A percentile compares a stretch with the other conserved stretches of the same genome.
phyloP scores from a whole-genome alignment of 352 stramenopile genomes.

The Pythium inflatum region DNA sequence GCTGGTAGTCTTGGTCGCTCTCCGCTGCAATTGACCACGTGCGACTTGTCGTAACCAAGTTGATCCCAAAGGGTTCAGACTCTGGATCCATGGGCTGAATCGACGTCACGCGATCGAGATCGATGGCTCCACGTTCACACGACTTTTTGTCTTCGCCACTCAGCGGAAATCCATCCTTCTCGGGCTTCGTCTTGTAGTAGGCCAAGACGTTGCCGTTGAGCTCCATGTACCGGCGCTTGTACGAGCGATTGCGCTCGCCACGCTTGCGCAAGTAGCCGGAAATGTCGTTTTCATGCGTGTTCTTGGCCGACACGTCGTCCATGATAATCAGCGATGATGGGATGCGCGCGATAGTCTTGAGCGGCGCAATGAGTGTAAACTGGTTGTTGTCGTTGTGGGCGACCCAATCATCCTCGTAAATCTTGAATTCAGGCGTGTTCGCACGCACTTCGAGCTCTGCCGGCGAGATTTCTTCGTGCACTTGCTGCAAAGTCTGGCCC shows the following conservation, averaged over 20 bases:
- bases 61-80: conserved; percentile 73
- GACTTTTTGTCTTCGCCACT: conserved; percentile 76
- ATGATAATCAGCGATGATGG: conserved; percentile 72
- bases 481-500: conserved; percentile 71
- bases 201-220: conserved; percentile 69
- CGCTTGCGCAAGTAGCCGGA: conserved; percentile 81
- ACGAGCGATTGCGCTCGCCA: conserved; percentile 82
- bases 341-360: conserved; percentile 83
- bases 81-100: conserved; percentile 74
- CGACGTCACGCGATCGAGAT: conserved; percentile 80
- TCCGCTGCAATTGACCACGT: conserved; percentile 81
- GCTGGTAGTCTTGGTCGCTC: conserved; percentile 74
- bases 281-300: conserved; percentile 55
- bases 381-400: conserved; percentile 79
- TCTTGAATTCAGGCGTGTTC: conserved; percentile 89
- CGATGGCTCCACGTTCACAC: conserved; percentile 71
- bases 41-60: conserved; percentile 74
- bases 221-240: conserved; percentile 87
- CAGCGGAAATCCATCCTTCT: conserved; percentile 76
- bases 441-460: conserved; percentile 83
- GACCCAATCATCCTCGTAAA: conserved; percentile 86
- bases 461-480: conserved; percentile 83
- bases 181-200: conserved; percentile 89
- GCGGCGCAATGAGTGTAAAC: conserved; percentile 74
- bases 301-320: conserved; percentile 45